A percentile compares a stretch with the other conserved stretches of the same genome.
Evolutionary conservation across 805 yeast genomes (phyloP).

Genomic region (Saturnispora ahearnii): DNA sequence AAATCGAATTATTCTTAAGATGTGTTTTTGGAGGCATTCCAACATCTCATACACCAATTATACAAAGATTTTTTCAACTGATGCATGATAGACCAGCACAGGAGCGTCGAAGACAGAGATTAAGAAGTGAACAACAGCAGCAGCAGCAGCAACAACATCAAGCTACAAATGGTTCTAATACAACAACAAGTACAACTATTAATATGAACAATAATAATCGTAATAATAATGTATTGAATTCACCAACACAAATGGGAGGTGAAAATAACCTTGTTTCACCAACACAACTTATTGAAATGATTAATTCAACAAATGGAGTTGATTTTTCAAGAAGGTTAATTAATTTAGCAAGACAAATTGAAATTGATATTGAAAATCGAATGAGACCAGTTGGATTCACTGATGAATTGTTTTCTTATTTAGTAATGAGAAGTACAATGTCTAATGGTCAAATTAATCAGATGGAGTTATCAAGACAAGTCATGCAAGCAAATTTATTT

Average conservation of each 20-base stretch:
- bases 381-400: conserved; percentile 5
- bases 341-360: conserved; percentile 5
- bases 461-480: conserved; percentile 6
- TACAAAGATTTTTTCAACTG: conserved; percentile 27
- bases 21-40: conserved; percentile 25
- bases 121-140: conserved; percentile 6
- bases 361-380: conserved; percentile 4
- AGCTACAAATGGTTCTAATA: background rate
- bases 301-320: conserved; percentile 2
- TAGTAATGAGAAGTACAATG: conserved; percentile 4
- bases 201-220: conserved; percentile 33
- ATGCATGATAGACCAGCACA: conserved; percentile 15
- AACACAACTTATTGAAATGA: conserved; percentile 1
- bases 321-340: conserved; percentile 4
- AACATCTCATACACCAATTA: conserved; percentile 23
- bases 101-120: conserved; percentile 8
- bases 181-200: conserved; percentile 26
- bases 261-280: conserved; percentile 6
- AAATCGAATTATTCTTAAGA: conserved; percentile 24
- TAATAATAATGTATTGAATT: conserved; percentile 27
- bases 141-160: conserved; percentile 12
- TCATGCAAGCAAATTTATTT: conserved; percentile 7
- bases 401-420: conserved; percentile 1
- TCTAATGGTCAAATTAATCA: conserved; percentile 7
- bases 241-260: conserved; percentile 5